phyloP scores from a whole-genome alignment of 169 alveolate species.

The Cystoisospora suis region DNA sequence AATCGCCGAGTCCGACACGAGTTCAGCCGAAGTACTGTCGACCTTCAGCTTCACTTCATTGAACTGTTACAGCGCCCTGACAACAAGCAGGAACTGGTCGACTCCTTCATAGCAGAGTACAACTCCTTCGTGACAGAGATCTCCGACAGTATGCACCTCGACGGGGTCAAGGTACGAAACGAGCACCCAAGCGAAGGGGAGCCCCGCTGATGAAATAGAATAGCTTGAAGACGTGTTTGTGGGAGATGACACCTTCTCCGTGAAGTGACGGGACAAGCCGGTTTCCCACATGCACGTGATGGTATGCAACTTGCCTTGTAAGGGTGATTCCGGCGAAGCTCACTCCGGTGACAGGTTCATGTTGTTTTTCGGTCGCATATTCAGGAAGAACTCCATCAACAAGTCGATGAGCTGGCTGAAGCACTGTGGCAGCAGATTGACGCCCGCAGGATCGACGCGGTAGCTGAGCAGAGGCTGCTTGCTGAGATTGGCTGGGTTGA shows the following conservation, averaged over 20 bases:
- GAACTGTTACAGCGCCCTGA: not conserved
- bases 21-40: not conserved
- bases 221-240: too few species aligned
- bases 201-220: too few species aligned
- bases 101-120: not conserved
- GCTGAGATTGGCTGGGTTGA: not conserved
- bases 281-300: too few species aligned
- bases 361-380: too few species aligned
- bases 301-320: too few species aligned
- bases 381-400: conserved; percentile 19
- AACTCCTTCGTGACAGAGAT: not conserved
- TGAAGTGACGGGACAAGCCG: too few species aligned
- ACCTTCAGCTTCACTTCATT: not conserved
- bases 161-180: not conserved
- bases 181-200: too few species aligned
- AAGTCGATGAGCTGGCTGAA: conserved; percentile 16
- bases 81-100: conserved; percentile 7
- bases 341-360: too few species aligned
- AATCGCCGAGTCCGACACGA: not conserved
- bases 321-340: too few species aligned
- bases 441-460: conserved; percentile 9
- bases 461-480: not conserved
- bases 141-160: conserved; percentile 7
- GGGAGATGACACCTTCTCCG: too few species aligned
- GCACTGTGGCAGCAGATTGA: conserved; percentile 30